Evolutionary conservation across 2,329 filamentous ascomycete species (phyloP).

Genomic region (Clathrospora elynae): DNA sequence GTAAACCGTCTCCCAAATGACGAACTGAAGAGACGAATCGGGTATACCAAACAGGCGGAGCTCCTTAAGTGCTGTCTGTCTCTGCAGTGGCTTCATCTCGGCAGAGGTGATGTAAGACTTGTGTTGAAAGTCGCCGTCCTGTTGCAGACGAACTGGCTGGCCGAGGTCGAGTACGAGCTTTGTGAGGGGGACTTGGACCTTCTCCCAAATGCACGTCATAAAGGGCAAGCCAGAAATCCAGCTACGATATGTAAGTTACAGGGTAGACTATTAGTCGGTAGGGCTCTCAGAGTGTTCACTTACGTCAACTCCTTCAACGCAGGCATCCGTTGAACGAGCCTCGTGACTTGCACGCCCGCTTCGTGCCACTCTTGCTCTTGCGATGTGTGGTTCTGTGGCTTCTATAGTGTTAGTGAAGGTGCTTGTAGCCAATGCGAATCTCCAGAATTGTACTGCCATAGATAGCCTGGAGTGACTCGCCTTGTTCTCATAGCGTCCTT

Average conservation of each 20-base stretch:
- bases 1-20: conserved; percentile 42
- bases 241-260: conserved; percentile 18
- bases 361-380: conserved; percentile 23
- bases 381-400: background rate
- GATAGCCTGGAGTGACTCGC: background rate
- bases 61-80: conserved; percentile 31
- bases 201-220: conserved; percentile 26
- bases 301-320: conserved; percentile 38
- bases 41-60: conserved; percentile 38
- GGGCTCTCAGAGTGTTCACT: conserved; percentile 9
- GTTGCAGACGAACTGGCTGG: conserved; percentile 25
- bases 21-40: conserved; percentile 31
- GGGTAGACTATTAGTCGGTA: background rate
- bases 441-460: background rate
- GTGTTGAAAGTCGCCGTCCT: conserved; percentile 14
- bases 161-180: conserved; percentile 40
- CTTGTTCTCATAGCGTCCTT: background rate
- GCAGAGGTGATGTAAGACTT: conserved; percentile 29
- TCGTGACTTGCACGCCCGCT: conserved; percentile 21
- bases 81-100: conserved; percentile 32
- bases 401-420: conserved; percentile 5
- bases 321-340: conserved; percentile 28
- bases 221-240: conserved; percentile 40
- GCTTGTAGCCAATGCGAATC: background rate
- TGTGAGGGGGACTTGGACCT: conserved; percentile 27